phyloP scores from a whole-genome alignment of 2,329 filamentous ascomycete species.

The Neofusicoccum ribis region DNA sequence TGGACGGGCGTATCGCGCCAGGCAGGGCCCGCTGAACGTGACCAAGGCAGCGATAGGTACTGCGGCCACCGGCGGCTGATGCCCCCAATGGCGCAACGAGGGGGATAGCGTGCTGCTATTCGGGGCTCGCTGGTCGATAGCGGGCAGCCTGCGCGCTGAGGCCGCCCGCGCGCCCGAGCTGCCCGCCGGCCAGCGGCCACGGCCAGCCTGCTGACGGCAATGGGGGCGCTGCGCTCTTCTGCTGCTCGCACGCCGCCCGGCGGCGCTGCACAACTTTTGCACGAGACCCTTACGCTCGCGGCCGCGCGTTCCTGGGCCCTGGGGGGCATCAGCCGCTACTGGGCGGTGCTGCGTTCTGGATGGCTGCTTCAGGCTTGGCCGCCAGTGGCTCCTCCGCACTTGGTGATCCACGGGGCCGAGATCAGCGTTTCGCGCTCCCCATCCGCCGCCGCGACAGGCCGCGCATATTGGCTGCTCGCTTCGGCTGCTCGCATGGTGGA shows the following conservation, averaged over 20 bases:
- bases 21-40: conserved; percentile 17
- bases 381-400: conserved; percentile 6
- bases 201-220: not conserved
- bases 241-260: not conserved
- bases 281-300: conserved; percentile 14
- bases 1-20: conserved; percentile 16
- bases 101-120: conserved; percentile 17
- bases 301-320: conserved; percentile 15
- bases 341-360: conserved; percentile 1
- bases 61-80: conserved; percentile 16
- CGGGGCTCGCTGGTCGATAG: conserved; percentile 11
- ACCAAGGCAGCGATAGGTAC: conserved; percentile 18
- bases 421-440: conserved; percentile 7
- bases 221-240: not conserved
- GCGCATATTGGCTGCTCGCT: conserved; percentile 2
- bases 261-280: not conserved
- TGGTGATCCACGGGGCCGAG: conserved; percentile 16
- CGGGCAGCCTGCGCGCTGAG: not conserved
- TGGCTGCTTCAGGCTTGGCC: conserved; percentile 15
- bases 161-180: not conserved
- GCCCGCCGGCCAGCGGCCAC: not conserved
- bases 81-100: conserved; percentile 16
- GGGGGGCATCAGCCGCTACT: not conserved
- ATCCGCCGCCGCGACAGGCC: not conserved
- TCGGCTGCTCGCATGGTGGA: conserved; percentile 6